These are phyloP conservation scores for Quercus suber DNA, from an alignment of 306 rosid species.

Conservation along the genomic window DNA sequence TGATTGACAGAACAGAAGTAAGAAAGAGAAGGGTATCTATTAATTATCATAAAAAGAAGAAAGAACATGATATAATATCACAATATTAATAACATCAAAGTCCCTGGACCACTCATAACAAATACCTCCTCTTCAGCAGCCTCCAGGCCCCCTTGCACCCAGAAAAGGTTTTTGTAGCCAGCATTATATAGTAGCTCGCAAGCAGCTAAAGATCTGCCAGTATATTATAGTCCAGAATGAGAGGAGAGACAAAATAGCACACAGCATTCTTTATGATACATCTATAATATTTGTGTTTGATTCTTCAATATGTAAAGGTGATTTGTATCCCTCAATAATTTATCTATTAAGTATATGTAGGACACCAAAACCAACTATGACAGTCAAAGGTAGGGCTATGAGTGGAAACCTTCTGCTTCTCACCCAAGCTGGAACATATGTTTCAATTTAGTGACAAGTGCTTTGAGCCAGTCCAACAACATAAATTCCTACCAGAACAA, in stretches of 20 bases:
- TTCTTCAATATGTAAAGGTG: not conserved
- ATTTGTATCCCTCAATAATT: not conserved
- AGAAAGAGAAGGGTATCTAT: not conserved
- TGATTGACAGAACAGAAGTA: constrained; percentile 11
- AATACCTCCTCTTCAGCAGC: constrained; percentile 76
- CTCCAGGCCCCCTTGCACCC: constrained; percentile 66
- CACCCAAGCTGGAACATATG: not conserved
- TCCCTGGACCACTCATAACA: not conserved
- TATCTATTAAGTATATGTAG: not conserved
- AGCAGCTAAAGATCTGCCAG: not conserved
- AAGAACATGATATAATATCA: not conserved
- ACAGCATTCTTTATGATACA: too few relatives aligned
- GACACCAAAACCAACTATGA: not conserved
- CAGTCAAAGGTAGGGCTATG: not conserved
- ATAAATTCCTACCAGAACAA: not conserved
- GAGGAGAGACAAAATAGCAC: not conserved
- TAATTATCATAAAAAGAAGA: not conserved
- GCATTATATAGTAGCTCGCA: constrained; percentile 15
- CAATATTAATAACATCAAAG: constrained; percentile 5
- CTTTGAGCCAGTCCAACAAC: not conserved
- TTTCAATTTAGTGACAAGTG: not conserved
- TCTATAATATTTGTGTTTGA: not conserved
- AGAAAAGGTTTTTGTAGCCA: constrained; percentile 84
- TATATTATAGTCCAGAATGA: too few relatives aligned
- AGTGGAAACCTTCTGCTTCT: not conserved